Percentiles rank a stretch among this genome's conserved stretches.
phyloP scores from a whole-genome alignment of 2,329 filamentous ascomycete species.

The Fusarium annulatum region DNA sequence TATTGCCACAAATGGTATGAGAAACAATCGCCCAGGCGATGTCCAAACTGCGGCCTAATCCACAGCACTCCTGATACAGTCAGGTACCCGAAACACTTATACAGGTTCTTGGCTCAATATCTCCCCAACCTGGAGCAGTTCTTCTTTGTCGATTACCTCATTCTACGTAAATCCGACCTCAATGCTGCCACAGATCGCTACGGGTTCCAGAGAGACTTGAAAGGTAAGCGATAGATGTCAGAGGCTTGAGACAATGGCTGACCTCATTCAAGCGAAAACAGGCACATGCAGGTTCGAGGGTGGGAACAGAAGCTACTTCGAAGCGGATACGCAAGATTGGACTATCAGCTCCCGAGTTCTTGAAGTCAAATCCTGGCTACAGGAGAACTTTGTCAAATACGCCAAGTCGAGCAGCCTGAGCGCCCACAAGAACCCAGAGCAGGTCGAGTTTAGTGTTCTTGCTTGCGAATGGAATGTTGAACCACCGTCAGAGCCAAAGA shows the following conservation, averaged over 20 bases:
- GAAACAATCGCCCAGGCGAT: conserved; percentile 42
- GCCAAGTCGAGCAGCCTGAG: conserved; percentile 49
- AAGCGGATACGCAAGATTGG: conserved; percentile 50
- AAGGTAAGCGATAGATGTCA: conserved; percentile 11
- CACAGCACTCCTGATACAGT: conserved; percentile 44
- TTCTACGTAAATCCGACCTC: conserved; percentile 47
- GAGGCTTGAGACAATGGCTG: conserved; percentile 1
- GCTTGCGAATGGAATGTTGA: conserved; percentile 55
- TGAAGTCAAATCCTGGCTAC: conserved; percentile 54
- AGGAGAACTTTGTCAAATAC: conserved; percentile 52
- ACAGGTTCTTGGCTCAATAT: conserved; percentile 57
- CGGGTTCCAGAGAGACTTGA: not conserved
- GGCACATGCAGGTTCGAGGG: conserved; percentile 28
- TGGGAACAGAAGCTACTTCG: conserved; percentile 47
- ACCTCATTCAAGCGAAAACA: conserved; percentile 11
- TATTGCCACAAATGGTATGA: conserved; percentile 57
- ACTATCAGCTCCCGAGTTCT: conserved; percentile 51
- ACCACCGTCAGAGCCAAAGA: conserved; percentile 26
- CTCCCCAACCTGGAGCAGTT: conserved; percentile 56
- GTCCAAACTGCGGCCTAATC: conserved; percentile 49
- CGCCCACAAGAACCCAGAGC: conserved; percentile 48
- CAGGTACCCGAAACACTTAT: conserved; percentile 54
- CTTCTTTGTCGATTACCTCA: conserved; percentile 58
- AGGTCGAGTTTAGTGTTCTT: conserved; percentile 55
- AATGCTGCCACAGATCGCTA: not conserved